These are phyloP conservation scores for Colletotrichum sp. DNA, from an alignment of 2,329 filamentous ascomycete species.

Conservation along the genomic window DNA sequence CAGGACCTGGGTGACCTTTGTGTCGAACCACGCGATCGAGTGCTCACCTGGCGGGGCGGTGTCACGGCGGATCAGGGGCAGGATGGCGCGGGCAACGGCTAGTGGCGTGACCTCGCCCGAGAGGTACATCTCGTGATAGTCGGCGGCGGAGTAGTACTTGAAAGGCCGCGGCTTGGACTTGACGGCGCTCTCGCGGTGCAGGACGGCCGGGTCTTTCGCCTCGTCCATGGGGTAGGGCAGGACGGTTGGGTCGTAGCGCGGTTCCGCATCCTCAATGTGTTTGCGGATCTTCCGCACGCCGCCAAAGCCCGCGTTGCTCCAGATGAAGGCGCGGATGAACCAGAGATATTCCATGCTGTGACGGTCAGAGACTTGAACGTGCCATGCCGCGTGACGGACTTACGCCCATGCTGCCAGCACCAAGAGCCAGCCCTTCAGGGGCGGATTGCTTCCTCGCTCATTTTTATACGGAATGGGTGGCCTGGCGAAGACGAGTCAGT, in stretches of 20 bases:
- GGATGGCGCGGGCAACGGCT: constrained; percentile 48
- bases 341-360: constrained; percentile 60
- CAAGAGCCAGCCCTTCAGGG: constrained; percentile 60
- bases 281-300: constrained; percentile 58
- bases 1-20: constrained; percentile 44
- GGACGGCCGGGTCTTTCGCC: constrained; percentile 40
- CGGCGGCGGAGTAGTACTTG: constrained; percentile 40
- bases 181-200: constrained; percentile 14
- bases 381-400: constrained; percentile 26
- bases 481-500: constrained; percentile 26
- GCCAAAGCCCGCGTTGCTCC: constrained; percentile 69
- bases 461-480: constrained; percentile 48
- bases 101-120: constrained; percentile 50
- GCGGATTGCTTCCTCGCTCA: constrained; percentile 58
- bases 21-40: constrained; percentile 49
- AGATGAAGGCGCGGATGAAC: constrained; percentile 61
- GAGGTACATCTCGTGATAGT: constrained; percentile 50
- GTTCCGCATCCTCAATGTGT: constrained; percentile 55
- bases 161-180: constrained; percentile 10
- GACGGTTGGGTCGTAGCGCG: constrained; percentile 51
- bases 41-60: constrained; percentile 41
- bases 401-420: constrained; percentile 61
- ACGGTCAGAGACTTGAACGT: not conserved
- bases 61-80: constrained; percentile 50
- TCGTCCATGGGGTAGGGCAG: constrained; percentile 46